Evolutionary conservation across 805 yeast species (phyloP).

Genomic region (Candida methanosorbosa): DNA sequence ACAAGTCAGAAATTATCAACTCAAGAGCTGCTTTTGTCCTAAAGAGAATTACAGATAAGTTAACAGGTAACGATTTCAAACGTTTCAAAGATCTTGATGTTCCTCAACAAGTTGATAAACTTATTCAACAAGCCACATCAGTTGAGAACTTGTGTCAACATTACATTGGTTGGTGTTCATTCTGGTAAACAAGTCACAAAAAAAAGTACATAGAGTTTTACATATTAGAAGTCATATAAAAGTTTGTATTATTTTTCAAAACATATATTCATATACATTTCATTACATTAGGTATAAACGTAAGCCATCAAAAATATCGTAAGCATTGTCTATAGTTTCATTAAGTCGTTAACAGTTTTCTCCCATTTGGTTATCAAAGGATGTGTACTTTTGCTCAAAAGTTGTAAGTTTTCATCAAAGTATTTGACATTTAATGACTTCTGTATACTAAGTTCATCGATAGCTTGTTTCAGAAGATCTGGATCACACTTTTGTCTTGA

Average conservation of each 20-base stretch:
- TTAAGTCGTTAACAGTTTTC: neutral
- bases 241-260: too few species aligned
- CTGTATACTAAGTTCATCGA: constrained; percentile 48
- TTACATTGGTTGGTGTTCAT: constrained; percentile 98
- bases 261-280: too few species aligned
- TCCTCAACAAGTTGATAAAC: constrained; percentile 84
- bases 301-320: too few species aligned
- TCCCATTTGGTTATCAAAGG: constrained; percentile 19
- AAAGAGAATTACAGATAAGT: constrained; percentile 82
- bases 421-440: constrained; percentile 44
- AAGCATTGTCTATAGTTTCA: too few species aligned
- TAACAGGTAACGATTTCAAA: constrained; percentile 89
- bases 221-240: too few species aligned
- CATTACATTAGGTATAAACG: too few species aligned
- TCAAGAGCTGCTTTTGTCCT: constrained; percentile 88
- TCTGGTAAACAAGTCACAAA: constrained; percentile 61
- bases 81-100: constrained; percentile 64
- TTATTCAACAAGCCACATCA: constrained; percentile 93
- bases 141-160: constrained; percentile 95
- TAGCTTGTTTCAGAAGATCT: constrained; percentile 25
- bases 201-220: too few species aligned
- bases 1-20: constrained; percentile 65
- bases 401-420: constrained; percentile 42
- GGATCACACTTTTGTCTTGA: constrained; percentile 3
- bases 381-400: constrained; percentile 21